phyloP scores from a whole-genome alignment of 345 rosid species.

The Crucihimalaya himalaica region DNA sequence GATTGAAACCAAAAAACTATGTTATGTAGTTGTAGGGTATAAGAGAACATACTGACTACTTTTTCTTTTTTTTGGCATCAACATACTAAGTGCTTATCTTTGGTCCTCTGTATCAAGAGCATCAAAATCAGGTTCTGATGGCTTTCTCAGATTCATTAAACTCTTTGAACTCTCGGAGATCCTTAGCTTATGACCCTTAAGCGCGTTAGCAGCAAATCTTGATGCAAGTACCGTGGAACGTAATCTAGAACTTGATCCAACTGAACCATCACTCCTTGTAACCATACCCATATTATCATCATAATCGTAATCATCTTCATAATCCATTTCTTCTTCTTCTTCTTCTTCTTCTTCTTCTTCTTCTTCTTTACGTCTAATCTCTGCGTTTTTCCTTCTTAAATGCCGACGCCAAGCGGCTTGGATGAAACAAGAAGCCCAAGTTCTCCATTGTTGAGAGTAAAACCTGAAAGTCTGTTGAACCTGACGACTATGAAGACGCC shows the following conservation, averaged over 20 bases:
- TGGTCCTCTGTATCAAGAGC: background rate
- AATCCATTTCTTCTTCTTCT: background rate
- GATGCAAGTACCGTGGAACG: background rate
- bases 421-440: conserved; percentile 3
- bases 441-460: conserved; percentile 6
- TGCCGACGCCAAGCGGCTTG: background rate
- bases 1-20: background rate
- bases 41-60: background rate
- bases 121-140: background rate
- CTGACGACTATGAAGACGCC: conserved; percentile 2
- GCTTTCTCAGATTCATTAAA: background rate
- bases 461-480: conserved; percentile 3
- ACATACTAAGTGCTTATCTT: background rate
- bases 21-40: background rate
- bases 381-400: background rate
- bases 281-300: background rate
- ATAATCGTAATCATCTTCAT: background rate
- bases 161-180: background rate
- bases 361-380: background rate
- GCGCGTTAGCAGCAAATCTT: conserved; percentile 1
- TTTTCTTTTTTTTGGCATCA: too few relatives aligned
- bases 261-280: background rate
- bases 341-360: background rate
- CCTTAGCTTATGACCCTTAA: background rate
- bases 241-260: background rate